Percentiles rank a stretch among this genome's conserved stretches.
phyloP scores from a whole-genome alignment of 768 basidiomycete species.

The Tylopilus subfusipes region DNA sequence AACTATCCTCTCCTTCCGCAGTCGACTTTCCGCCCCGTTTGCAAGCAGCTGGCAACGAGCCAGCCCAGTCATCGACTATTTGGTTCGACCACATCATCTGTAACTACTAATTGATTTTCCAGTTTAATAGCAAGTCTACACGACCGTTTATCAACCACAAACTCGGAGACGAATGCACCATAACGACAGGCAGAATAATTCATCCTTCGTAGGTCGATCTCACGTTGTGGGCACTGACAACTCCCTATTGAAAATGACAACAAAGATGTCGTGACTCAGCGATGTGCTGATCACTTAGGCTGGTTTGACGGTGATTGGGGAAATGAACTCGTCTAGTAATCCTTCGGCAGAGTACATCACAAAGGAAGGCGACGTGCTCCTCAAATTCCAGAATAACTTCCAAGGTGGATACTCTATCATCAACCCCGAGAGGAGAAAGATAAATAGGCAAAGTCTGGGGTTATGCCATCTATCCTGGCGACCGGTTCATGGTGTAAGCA shows the following conservation, averaged over 20 bases:
- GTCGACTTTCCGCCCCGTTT: slow-evolving; percentile 34
- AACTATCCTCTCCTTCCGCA: slow-evolving; percentile 37
- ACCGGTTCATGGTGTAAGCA: slow-evolving; percentile 49
- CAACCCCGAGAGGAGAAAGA: slow-evolving; percentile 52
- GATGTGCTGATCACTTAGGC: slow-evolving; percentile 23
- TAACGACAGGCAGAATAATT: slow-evolving; percentile 10
- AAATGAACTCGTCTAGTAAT: slow-evolving; percentile 49
- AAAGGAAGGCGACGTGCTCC: slow-evolving; percentile 48
- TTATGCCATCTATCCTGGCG: slow-evolving; percentile 60
- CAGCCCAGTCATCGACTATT: slow-evolving; percentile 55
- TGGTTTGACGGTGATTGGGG: slow-evolving; percentile 65
- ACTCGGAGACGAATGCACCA: slow-evolving; percentile 21
- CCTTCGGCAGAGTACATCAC: slow-evolving; percentile 46
- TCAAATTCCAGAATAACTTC: slow-evolving; percentile 52
- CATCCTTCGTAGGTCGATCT: slow-evolving; percentile 48
- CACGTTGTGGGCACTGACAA: slow-evolving; percentile 56
- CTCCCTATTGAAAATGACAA: slow-evolving; percentile 50
- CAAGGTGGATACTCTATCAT: slow-evolving; percentile 57
- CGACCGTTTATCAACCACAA: slow-evolving; percentile 67
- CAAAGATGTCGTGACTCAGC: slow-evolving; percentile 46
- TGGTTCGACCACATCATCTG: slow-evolving; percentile 47
- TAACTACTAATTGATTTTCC: not conserved
- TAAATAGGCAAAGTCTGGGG: slow-evolving; percentile 54
- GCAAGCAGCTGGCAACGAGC: slow-evolving; percentile 52
- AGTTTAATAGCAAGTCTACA: slow-evolving; percentile 58